phyloP scores from a whole-genome alignment of 202 grass and related monocot species.

The Zizania palustris region DNA sequence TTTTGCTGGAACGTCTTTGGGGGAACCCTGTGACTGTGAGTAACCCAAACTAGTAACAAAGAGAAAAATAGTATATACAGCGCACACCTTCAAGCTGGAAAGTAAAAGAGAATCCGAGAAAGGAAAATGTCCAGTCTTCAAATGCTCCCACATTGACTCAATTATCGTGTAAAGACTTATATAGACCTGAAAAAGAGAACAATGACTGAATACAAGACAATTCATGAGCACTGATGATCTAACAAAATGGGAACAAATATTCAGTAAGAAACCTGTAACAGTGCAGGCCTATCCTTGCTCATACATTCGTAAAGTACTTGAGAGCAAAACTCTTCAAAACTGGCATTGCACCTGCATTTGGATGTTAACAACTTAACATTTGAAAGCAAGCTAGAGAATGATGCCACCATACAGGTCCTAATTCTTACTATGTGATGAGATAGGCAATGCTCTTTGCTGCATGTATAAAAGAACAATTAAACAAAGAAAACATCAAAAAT shows the following conservation, averaged over 20 bases:
- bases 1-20: not conserved
- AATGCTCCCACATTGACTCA: constrained; percentile 80
- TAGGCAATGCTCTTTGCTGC: not conserved
- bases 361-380: constrained; percentile 36
- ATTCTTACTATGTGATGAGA: not conserved
- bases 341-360: constrained; percentile 70
- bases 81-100: constrained; percentile 76
- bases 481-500: not conserved
- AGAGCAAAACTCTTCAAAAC: constrained; percentile 89
- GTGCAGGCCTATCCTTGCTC: constrained; percentile 91
- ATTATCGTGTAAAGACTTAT: constrained; percentile 76
- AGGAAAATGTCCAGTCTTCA: constrained; percentile 60
- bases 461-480: constrained; percentile 25
- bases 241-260: constrained; percentile 30
- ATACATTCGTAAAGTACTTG: constrained; percentile 94
- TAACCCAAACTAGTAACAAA: constrained; percentile 15
- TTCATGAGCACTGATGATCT: not conserved
- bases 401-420: not conserved
- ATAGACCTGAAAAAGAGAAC: constrained; percentile 67
- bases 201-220: constrained; percentile 12
- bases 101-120: constrained; percentile 83
- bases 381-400: not conserved
- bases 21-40: not conserved
- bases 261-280: constrained; percentile 72
- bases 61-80: constrained; percentile 18